Percentiles rank a stretch among this genome's conserved stretches.
Conservation (phyloP, 345 rosid species). For the Diplotaxis tenuifolia region DNA sequence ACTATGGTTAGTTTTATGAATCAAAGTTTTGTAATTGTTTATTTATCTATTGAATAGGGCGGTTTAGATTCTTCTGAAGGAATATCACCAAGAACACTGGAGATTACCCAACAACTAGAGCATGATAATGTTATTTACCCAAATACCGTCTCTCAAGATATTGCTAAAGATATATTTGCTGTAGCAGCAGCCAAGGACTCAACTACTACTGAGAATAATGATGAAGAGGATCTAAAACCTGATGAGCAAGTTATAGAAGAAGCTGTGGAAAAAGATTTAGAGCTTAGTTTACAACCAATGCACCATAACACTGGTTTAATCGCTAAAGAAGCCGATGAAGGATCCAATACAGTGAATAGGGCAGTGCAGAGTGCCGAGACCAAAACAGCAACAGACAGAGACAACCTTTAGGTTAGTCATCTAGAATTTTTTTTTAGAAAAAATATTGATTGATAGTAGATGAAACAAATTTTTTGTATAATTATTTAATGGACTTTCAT, state of each 20-base stretch:
- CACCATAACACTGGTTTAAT: neutral
- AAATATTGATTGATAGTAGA: neutral
- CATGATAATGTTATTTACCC: conserved; percentile 3
- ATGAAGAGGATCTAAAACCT: neutral
- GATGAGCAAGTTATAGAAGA: conserved; percentile 7
- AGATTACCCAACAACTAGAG: conserved; percentile 12
- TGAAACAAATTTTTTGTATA: conserved; percentile 5
- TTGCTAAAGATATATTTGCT: neutral
- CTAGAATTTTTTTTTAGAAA: too few species aligned
- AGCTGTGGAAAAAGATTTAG: neutral
- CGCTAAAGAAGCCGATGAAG: neutral
- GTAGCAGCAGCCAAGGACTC: conserved; percentile 3
- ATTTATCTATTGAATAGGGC: neutral
- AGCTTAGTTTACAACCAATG: conserved; percentile 11
- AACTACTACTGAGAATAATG: neutral
- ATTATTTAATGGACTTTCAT: neutral
- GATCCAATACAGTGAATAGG: neutral
- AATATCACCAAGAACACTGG: conserved; percentile 15
- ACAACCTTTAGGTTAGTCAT: conserved; percentile 14
- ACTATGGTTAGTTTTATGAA: neutral
- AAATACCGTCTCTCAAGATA: neutral
- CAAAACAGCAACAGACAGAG: neutral
- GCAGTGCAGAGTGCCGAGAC: neutral
- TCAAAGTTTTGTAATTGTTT: neutral
- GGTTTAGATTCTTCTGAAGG: neutral